A percentile compares a stretch with the other conserved stretches of the same genome.
phyloP scores from a whole-genome alignment of 345 rosid species.

The Eucalyptus albens region DNA sequence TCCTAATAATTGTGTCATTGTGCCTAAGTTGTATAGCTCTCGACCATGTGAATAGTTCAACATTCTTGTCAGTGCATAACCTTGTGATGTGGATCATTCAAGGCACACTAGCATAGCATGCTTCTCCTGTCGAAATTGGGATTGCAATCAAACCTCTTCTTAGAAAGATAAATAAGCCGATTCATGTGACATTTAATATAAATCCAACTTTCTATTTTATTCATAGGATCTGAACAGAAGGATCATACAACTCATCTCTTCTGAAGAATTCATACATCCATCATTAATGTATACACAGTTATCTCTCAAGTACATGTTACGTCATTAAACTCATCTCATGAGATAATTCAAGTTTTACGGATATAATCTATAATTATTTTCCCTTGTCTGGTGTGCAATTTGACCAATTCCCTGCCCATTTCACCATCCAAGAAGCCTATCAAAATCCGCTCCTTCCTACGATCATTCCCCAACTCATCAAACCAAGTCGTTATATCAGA shows the following conservation, averaged over 20 bases:
- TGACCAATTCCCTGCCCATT: neutral
- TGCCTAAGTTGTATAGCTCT: neutral
- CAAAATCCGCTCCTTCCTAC: fast-evolving
- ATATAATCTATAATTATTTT: neutral
- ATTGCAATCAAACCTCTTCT: neutral
- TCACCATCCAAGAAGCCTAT: neutral
- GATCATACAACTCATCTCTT: no score
- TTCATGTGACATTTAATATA: neutral
- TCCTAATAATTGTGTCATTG: neutral
- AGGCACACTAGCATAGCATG: no score
- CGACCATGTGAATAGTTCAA: neutral
- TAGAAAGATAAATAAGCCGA: fast-evolving
- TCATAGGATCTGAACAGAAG: fast-evolving
- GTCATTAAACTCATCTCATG: fast-evolving
- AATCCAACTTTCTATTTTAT: no score
- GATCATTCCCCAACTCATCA: neutral
- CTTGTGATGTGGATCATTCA: neutral
- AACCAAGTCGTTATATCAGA: fast-evolving
- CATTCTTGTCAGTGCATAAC: no score
- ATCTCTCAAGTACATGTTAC: neutral
- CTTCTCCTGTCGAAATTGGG: fast-evolving
- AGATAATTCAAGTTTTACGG: neutral
- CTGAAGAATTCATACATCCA: neutral
- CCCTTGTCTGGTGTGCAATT: fast-evolving
- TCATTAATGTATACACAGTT: no score